Percentiles rank a stretch among this genome's conserved stretches.
Conservation (phyloP, 805 yeast species). For the Kluyveromyces wickerhamii region DNA sequence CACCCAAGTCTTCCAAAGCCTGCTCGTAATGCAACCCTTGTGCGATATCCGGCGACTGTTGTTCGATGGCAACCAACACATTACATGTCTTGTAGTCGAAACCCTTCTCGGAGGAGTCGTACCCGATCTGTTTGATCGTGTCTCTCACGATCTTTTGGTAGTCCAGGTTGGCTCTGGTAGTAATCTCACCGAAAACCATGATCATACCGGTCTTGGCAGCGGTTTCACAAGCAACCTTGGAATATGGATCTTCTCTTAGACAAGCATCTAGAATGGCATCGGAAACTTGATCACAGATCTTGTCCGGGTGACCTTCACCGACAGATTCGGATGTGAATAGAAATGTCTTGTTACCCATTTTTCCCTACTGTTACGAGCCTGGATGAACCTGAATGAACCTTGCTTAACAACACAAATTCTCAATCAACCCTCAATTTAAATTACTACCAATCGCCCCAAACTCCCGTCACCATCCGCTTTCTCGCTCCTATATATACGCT, state of each 20-base stretch:
- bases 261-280: slow-evolving; percentile 98
- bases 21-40: slow-evolving; percentile 96
- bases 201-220: slow-evolving; percentile 99
- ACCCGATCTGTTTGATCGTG: slow-evolving; percentile 97
- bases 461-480: too few species aligned
- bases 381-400: too few species aligned
- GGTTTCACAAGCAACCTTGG: slow-evolving; percentile 99
- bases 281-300: slow-evolving; percentile 97
- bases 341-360: slow-evolving; percentile 32
- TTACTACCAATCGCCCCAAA: too few species aligned
- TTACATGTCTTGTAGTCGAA: slow-evolving; percentile 99
- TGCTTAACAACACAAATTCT: too few species aligned
- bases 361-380: not conserved
- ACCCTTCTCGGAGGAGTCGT: slow-evolving; percentile 92
- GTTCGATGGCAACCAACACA: slow-evolving; percentile 97
- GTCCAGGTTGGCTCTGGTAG: slow-evolving; percentile 92
- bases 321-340: slow-evolving; percentile 81
- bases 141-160: slow-evolving; percentile 97
- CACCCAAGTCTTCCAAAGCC: slow-evolving; percentile 97
- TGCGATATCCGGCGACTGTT: slow-evolving; percentile 98
- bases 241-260: slow-evolving; percentile 87
- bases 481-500: too few species aligned
- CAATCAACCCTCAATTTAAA: too few species aligned
- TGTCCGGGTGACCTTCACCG: slow-evolving; percentile 93
- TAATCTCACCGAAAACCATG: slow-evolving; percentile 98